Evolutionary conservation across 208 protist genomes (phyloP).

Genomic region (Endotrypanum monterogeii): DNA sequence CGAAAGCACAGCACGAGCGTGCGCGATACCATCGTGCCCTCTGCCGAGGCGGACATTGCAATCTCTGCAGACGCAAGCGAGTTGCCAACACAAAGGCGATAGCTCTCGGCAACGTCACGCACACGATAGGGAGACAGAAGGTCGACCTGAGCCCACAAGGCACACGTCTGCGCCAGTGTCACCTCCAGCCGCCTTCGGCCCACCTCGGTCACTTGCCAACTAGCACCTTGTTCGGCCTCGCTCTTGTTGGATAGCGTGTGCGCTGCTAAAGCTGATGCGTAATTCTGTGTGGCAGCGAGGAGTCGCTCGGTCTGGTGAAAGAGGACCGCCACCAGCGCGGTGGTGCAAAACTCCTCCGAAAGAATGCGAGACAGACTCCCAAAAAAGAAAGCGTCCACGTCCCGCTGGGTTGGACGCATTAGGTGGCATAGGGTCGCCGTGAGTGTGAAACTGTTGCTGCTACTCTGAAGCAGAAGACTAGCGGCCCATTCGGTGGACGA

Average conservation of each 20-base stretch:
- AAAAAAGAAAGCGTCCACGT: constrained; percentile 17
- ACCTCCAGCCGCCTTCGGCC: constrained; percentile 21
- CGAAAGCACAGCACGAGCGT: constrained; percentile 72
- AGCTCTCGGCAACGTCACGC: constrained; percentile 48
- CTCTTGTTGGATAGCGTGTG: not conserved
- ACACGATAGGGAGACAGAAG: constrained; percentile 53
- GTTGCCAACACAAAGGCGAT: constrained; percentile 26
- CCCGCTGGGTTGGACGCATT: constrained; percentile 11
- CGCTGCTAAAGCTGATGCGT: constrained; percentile 44
- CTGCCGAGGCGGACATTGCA: not conserved
- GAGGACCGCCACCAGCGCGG: constrained; percentile 34
- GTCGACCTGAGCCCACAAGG: constrained; percentile 46
- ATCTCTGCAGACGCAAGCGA: constrained; percentile 16
- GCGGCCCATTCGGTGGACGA: constrained; percentile 1
- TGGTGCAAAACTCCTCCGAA: constrained; percentile 36
- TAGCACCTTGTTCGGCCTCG: not conserved
- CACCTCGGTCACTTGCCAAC: constrained; percentile 12
- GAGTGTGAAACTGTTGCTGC: constrained; percentile 6
- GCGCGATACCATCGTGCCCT: constrained; percentile 53
- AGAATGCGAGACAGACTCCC: constrained; percentile 10
- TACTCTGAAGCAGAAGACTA: not conserved
- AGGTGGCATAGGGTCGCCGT: constrained; percentile 24
- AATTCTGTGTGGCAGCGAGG: constrained; percentile 71
- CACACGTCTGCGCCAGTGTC: constrained; percentile 9
- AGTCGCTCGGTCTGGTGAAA: constrained; percentile 57